Evolutionary conservation across 1,284 basidiomycete species (phyloP), one percentile per base, ranked within the genome.

Genomic region (Apiotrichum gracile): DNA sequence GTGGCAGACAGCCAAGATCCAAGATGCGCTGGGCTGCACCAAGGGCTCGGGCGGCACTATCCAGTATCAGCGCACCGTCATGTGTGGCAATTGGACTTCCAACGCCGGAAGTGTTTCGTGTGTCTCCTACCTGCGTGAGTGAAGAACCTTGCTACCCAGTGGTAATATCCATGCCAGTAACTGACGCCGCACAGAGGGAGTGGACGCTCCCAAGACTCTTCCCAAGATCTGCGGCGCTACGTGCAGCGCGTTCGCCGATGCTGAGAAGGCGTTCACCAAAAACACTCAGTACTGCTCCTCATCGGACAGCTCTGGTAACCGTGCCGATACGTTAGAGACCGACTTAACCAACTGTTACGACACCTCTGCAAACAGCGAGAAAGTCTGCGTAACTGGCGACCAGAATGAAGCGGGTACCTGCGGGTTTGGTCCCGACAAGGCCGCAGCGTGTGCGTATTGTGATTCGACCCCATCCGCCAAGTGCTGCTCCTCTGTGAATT

Each of bases 391-490:
- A 22, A 29, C 52, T 8, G 78, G 78, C 10, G 49, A 51, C 27
- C 55, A 51, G 37, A 77, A 77, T 58, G 78, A 79, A 14, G 29
- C 43, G 57, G 64, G 61, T 21, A 77, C 75, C 64, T 79, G 78
- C 56, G 78, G 78, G 12, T 79, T 65, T 49, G 76, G 73, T 10
- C 69, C 66, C 8, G 31, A 31, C 31, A 71, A 66, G 13, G 57
- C 57, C 19, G 71, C 77, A 55, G 61, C 78, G 16, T 79, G 78
- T 54, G 59, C 52, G 10, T 74, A 66, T 60, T 79, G 78, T 43
- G 46, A 42, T 10, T 55, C 62, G n/a, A 44, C 42, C 25, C 54
- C 26, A 7, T 66, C 68, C 2, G 70, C 66, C 25, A 47, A 55
- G 19, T 71, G 69, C 50, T 73, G 72, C 50, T 29, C 46, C 5